Conservation (phyloP, 352 stramenopile species). For the Pythium angustatum region DNA sequence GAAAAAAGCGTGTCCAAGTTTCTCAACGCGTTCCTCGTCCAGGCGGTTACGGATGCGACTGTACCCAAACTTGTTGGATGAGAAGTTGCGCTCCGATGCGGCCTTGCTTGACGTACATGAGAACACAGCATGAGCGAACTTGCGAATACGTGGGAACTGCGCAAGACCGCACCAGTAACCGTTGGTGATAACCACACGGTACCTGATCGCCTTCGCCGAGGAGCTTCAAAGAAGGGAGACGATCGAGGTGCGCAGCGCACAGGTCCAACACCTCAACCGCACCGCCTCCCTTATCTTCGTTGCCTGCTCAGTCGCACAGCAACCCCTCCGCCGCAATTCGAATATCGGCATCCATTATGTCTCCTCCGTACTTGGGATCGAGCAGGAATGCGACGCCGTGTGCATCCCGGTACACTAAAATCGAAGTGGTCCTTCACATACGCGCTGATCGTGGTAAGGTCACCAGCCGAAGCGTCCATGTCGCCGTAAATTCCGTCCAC, state of each 20-base stretch:
- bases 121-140: neutral
- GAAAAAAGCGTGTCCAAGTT: slow-evolving; percentile 19
- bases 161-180: neutral
- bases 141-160: slow-evolving; percentile 5
- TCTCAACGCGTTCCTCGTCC: neutral
- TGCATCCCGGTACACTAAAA: slow-evolving; percentile 16
- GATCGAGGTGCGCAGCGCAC: neutral
- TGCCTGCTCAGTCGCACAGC: neutral
- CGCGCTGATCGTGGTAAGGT: neutral
- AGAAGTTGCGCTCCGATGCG: slow-evolving; percentile 17
- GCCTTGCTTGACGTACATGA: neutral
- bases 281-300: neutral
- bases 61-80: slow-evolving; percentile 9
- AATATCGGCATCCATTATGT: slow-evolving; percentile 1
- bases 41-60: slow-evolving; percentile 12
- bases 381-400: slow-evolving; percentile 11
- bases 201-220: neutral
- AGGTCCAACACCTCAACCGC: neutral
- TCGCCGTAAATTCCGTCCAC: neutral
- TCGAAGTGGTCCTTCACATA: neutral
- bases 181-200: neutral
- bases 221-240: neutral
- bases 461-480: neutral
- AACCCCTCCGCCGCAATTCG: neutral
- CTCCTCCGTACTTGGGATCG: neutral